Evolutionary conservation across 2,329 filamentous ascomycete genomes (phyloP), one percentile per base, ranked within the genome.

Genomic region (Neoascochyta sp.): DNA sequence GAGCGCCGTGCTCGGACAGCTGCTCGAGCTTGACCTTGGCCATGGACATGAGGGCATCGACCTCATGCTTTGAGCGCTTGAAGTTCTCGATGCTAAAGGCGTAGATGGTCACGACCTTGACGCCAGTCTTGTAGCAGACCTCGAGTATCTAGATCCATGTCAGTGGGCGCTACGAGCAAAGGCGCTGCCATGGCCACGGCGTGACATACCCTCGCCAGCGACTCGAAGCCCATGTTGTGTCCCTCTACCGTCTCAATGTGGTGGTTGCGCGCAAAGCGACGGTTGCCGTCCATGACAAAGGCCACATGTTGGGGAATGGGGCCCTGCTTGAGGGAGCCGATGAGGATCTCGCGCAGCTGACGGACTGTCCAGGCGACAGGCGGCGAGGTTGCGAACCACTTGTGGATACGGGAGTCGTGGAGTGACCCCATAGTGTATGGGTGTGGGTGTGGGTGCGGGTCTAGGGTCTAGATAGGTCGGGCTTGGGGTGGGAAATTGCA

Each of bases 71-170:
- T 13, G 88, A 90, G 5, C 92, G 81, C 63, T 96, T 95, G 71
- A 95, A 98, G 69, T 98, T 98, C 66, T 98, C 92, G 55, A 98
- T 95, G 58, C 87, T 95, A 67, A 98, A 98, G 10, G 92, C 92
- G 63, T 96, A 98, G 43, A 98, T 88, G 4, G 92, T 96, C 21
- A 98, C 90, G 7, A 94, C 87, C 63, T 92, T 90, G 42, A 98
- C 90, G 32, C 92, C 92, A 36, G 85, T 88, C 62, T 95, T 95
- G 73, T 96, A 98, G 74, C 92, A 96, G 32, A 98, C 86, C 65
- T 98, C 92, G 37, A 98, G 80, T 30, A 96, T 87, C 83, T 68
- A 32, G 24, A 7, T 17, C 18, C 10, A 10, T n/a, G n/a, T n/a
- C n/a, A n/a, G n/a, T n/a, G n/a, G n/a, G n/a, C n/a, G n/a, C n/a